Conservation (phyloP, 331 rosid species). For the Rosa hybrid region DNA sequence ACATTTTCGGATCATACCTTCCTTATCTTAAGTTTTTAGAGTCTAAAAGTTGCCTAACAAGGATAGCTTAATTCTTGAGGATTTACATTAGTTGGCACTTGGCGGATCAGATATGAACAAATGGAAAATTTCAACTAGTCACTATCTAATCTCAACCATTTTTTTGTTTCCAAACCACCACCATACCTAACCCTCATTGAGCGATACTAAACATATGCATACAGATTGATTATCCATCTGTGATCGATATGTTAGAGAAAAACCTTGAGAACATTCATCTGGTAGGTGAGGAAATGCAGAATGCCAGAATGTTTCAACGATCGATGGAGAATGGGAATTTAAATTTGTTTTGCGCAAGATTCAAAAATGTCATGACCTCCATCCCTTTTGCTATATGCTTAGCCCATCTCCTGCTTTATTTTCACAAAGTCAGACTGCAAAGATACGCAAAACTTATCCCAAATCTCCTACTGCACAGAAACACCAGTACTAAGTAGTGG, state of each 20-base stretch:
- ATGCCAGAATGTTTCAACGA: slow-evolving; percentile 30
- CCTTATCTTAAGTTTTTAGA: not conserved
- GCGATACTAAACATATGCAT: not conserved
- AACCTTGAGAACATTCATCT: slow-evolving; percentile 24
- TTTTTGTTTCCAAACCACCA: not conserved
- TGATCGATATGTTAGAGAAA: slow-evolving; percentile 5
- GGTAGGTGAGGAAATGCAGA: slow-evolving; percentile 18
- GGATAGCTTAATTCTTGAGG: not conserved
- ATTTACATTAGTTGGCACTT: not conserved
- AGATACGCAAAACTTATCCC: slow-evolving; percentile 32
- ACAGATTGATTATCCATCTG: not conserved
- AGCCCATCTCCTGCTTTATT: slow-evolving; percentile 47
- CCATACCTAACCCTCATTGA: not conserved
- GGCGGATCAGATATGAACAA: not conserved
- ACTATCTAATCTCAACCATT: not conserved
- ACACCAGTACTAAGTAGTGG: not conserved
- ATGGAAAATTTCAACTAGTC: not conserved
- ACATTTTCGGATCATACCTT: not conserved
- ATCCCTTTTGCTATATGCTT: slow-evolving; percentile 25
- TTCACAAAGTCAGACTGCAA: slow-evolving; percentile 13
- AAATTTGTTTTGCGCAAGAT: not conserved
- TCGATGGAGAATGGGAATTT: slow-evolving; percentile 33
- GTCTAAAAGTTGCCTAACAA: not conserved
- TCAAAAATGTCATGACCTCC: slow-evolving; percentile 24
- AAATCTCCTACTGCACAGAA: slow-evolving; percentile 13